A percentile compares a stretch with the other conserved stretches of the same genome.
phyloP scores from a whole-genome alignment of 768 basidiomycete genomes.

The Rhodotorula paludigena region DNA sequence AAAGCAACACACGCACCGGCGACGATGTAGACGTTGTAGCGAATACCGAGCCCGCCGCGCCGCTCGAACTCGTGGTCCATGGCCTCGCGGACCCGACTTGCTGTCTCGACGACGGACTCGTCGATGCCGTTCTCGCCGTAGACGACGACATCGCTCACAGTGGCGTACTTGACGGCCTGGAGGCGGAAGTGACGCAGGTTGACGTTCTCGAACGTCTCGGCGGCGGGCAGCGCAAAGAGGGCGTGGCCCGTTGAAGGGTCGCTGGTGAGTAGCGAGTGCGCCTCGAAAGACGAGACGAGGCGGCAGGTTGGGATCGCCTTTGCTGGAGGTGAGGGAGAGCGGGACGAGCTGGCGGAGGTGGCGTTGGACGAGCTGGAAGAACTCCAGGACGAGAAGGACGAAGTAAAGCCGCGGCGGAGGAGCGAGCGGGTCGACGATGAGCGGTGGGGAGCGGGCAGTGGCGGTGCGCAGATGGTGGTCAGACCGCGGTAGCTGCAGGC shows the following conservation, averaged over 20 bases:
- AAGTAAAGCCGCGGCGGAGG: conserved; percentile 38
- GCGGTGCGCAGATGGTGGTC: conserved; percentile 28
- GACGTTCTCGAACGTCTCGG: conserved; percentile 20
- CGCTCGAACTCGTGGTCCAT: conserved; percentile 29
- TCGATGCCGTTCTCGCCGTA: conserved; percentile 63
- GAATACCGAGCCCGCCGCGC: conserved; percentile 5
- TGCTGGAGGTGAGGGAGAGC: conserved; percentile 37
- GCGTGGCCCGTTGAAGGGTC: conserved; percentile 1
- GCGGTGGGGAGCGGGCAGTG: conserved; percentile 19
- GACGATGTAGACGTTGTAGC: conserved; percentile 74
- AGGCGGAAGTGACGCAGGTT: conserved; percentile 72
- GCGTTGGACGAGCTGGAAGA: conserved; percentile 42
- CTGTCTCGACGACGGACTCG: conserved; percentile 34
- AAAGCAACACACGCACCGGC: conserved; percentile 49
- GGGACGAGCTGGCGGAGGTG: conserved; percentile 39
- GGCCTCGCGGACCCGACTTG: conserved; percentile 31
- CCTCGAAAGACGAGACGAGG: conserved; percentile 39
- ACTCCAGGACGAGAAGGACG: conserved; percentile 45
- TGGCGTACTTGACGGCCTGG: conserved; percentile 78
- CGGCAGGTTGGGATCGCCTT: conserved; percentile 25
- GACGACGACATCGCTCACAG: conserved; percentile 81
- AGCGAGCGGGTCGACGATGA: conserved; percentile 24
- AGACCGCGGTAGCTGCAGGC: conserved; percentile 37
- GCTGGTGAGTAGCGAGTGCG: conserved; percentile 34
- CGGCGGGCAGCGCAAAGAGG: conserved; percentile 10